Evolutionary conservation across 768 basidiomycete genomes (phyloP), one percentile per base, ranked within the genome.

Genomic region (Lactarius hengduanensis): DNA sequence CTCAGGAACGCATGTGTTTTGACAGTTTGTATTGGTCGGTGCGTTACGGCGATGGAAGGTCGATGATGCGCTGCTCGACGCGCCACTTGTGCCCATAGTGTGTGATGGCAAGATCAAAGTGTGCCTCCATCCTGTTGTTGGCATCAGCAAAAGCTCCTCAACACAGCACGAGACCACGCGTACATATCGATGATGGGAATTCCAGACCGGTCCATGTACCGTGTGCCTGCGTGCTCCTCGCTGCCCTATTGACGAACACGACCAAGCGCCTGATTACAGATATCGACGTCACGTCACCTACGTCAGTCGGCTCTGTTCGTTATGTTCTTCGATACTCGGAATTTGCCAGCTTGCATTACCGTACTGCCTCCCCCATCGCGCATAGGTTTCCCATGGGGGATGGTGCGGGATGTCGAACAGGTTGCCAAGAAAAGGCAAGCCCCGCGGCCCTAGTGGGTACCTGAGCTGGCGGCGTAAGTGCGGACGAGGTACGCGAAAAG

Each of bases 201-300:
- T 18, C 22, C 36, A 3, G 65, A 56, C 4, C 65, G 61, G 28
- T 59, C 65, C 34, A 62, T 57, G 57, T 56, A 57, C 7, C 41
- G 45, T 7, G 55, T 62, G 16, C 65, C 56, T 10, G 56, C 57
- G 11, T 45, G 61, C 4, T n/a, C n/a, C n/a, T n/a, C n/a, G n/a
- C n/a, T n/a, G 47, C 61, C 26, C 43, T 63, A 40, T 67, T 67
- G 59, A 63, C 56, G 61, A 67, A 57, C 20, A 67, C 66, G 47
- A 67, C 41, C 22, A 63, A 4, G 34, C 50, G 54, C 13, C 66
- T 61, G 57, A 58, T 50, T n/a, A 67, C 66, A 4, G 61, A 38
- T n/a, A 67, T 38, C 18, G 61, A 67, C 5, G 61, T 67, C 16
- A 67, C 61, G 15, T 66, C 65, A 9, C 65, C 65, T 66, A 47